These are phyloP conservation scores for Termitomyces sp. DNA, from an alignment of 768 basidiomycete species.

Conservation along the genomic window DNA sequence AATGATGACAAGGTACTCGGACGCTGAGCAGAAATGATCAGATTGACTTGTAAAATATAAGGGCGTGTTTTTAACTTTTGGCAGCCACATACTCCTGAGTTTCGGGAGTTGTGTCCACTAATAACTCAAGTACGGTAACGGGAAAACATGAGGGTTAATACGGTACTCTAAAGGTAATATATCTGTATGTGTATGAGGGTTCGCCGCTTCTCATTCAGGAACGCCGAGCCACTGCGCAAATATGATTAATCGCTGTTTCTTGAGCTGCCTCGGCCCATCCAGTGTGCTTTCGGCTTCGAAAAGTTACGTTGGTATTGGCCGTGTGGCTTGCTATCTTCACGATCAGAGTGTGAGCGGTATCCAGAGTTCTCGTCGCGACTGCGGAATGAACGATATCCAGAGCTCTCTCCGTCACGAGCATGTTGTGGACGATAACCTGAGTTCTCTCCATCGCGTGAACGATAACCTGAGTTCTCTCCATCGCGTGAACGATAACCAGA, in stretches of 20 bases:
- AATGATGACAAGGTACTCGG: background rate
- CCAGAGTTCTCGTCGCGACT: background rate
- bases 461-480: background rate
- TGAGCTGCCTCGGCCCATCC: background rate
- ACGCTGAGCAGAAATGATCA: background rate
- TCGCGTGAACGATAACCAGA: background rate
- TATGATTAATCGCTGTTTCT: too few relatives aligned
- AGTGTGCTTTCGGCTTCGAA: background rate
- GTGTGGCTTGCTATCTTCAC: background rate
- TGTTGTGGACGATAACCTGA: background rate
- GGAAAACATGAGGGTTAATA: conserved; percentile 4
- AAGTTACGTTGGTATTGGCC: background rate
- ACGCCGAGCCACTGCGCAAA: too few relatives aligned
- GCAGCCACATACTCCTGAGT: background rate
- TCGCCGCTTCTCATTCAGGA: background rate
- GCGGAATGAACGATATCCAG: background rate
- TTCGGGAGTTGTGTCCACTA: background rate
- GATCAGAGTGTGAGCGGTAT: background rate
- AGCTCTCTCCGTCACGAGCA: background rate
- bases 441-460: background rate
- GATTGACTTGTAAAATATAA: too few relatives aligned
- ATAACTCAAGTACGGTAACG: background rate
- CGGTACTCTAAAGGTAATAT: conserved; percentile 2
- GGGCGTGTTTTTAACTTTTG: background rate
- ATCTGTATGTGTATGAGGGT: background rate